These are phyloP conservation scores for Cryptomeria japonica DNA, from an alignment of 75 land plant genomes.

Conservation along the genomic window DNA sequence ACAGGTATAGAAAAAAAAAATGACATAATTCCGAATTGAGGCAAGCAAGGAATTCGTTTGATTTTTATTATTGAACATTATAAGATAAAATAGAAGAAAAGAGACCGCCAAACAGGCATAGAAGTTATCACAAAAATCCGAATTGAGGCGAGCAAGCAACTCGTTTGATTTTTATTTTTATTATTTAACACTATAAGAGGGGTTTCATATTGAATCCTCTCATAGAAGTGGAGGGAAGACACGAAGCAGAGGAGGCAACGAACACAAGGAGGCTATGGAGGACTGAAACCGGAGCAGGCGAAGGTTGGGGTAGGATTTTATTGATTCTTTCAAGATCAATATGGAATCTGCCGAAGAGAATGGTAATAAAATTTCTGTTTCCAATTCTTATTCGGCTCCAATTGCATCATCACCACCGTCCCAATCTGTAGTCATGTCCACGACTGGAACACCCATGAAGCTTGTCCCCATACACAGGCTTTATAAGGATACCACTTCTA, in stretches of 20 bases:
- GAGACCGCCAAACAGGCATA: background rate
- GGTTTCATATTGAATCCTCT: background rate
- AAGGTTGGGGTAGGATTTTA: background rate
- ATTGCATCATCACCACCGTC: background rate
- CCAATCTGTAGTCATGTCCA: background rate
- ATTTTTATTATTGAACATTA: too few species aligned
- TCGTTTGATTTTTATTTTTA: background rate
- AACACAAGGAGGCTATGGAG: background rate
- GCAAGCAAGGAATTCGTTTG: too few species aligned
- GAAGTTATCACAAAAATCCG: background rate
- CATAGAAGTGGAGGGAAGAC: constrained; percentile 8
- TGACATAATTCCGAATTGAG: too few species aligned
- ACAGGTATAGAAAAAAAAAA: too few species aligned
- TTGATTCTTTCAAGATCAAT: background rate
- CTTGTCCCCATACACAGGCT: background rate
- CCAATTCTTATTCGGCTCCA: constrained; percentile 3
- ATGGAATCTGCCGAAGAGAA: constrained; percentile 6
- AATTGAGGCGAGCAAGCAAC: background rate
- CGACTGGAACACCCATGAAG: constrained; percentile 10
- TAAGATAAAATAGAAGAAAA: too few species aligned
- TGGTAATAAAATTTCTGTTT: background rate
- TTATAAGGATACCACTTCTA: background rate
- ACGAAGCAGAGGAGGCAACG: background rate
- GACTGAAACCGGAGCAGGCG: background rate
- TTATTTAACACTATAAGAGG: background rate